Conservation (phyloP, 768 basidiomycete genomes). For the Mycena filopes region DNA sequence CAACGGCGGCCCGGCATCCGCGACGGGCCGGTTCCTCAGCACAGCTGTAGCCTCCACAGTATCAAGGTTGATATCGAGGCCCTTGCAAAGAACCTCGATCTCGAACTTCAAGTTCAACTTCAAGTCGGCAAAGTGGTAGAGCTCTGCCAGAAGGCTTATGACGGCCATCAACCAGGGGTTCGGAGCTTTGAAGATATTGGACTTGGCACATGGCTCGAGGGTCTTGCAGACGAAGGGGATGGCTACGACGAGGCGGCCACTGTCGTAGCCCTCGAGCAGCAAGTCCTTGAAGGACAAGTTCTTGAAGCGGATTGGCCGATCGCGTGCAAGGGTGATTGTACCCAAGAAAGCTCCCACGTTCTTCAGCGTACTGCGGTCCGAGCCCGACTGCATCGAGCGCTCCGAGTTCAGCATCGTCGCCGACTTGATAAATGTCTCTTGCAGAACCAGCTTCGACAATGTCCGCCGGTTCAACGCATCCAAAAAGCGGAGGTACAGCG, state of each 20-base stretch:
- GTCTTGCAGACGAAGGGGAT: constrained; percentile 99
- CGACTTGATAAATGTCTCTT: constrained; percentile 93
- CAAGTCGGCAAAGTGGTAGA: constrained; percentile 97
- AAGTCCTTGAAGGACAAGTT: constrained; percentile 97
- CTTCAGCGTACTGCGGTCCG: constrained; percentile 89
- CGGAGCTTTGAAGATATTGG: constrained; percentile 93
- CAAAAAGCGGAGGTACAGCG: constrained; percentile 93
- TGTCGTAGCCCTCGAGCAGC: constrained; percentile 95
- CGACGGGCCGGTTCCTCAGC: constrained; percentile 78
- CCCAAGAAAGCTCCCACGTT: constrained; percentile 97
- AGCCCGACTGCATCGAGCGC: constrained; percentile 83
- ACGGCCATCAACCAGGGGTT: constrained; percentile 99
- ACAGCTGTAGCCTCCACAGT: constrained; percentile 85
- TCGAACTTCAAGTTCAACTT: constrained; percentile 98
- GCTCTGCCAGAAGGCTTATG: constrained; percentile 88
- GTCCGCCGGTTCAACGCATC: constrained; percentile 79
- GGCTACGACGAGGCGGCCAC: constrained; percentile 88
- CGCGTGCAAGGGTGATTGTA: constrained; percentile 89
- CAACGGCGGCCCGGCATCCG: constrained; percentile 70
- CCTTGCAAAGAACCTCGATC: constrained; percentile 96
- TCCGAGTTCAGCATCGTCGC: constrained; percentile 90
- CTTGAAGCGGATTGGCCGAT: constrained; percentile 92
- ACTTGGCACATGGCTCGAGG: constrained; percentile 88
- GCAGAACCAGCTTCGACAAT: constrained; percentile 83
- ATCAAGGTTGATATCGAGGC: constrained; percentile 88